Base-by-base conservation (phyloP, 1,284 basidiomycete genomes). In the Ustilago esculenta region DNA sequence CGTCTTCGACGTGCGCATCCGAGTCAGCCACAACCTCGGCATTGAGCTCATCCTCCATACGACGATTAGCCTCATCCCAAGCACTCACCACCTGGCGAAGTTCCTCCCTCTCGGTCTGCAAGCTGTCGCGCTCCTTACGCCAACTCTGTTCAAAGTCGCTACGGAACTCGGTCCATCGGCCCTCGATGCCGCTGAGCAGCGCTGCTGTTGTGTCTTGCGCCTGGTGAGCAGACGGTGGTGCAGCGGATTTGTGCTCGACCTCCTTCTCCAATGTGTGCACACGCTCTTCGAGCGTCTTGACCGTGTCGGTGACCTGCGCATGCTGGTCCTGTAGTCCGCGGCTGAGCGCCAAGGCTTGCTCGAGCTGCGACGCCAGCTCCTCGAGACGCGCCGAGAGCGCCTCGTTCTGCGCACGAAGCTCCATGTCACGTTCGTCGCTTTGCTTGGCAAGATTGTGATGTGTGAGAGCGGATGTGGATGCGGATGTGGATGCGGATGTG, bases 61-160 rank as follows among this genome's bases (percentile, higher is more conserved):
- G 75, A 20, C 84, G 66, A 58, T 84, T 83, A 18, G 84, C 83
- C 59, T 85, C 85, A 70, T 96, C 94, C 90, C 91, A 94, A 65
- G 94, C 91, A 33, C 90, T 87, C 32, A 90, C 86, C 9, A 91
- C 90, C 20, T 87, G 85, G 35, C 86, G 85, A 7, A 96, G 84
- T 27, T 90, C 85, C 65, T 90, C 89, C 2, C 92, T 86, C 82
- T 96, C 94, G 21, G 87, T 84, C 6, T 86, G 86, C 92, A 93
- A 93, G 45, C 90, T 89, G 71, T 91, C 88, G 66, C 90, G 87
- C 39, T 93, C 89, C 53, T 85, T 84, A 48, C 69, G 70, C 78
- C 81, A 82, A 17, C 73, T 72, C 30, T 73, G 72, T 60, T 84
- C 83, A 32, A 83, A 78, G 50, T 69, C 60, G 21, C 67, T 66